phyloP scores from a whole-genome alignment of 176 grass and related monocot genomes.

The Musa troglodytarum region DNA sequence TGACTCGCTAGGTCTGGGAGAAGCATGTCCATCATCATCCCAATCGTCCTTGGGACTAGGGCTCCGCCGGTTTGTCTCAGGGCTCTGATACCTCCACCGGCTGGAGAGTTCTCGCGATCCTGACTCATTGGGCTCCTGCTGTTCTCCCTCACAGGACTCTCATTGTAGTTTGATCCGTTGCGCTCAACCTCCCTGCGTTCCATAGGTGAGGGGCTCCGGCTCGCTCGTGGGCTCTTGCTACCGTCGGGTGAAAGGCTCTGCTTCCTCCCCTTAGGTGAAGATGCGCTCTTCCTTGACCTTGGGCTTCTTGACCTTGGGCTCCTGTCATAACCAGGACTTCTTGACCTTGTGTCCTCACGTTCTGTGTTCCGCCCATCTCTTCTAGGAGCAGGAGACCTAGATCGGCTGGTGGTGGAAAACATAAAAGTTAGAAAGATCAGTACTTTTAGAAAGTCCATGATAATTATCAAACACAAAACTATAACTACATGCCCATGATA shows the following conservation, averaged over 20 bases:
- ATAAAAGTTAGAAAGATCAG: background rate
- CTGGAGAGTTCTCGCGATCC: constrained; percentile 2
- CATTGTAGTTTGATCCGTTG: constrained; percentile 35
- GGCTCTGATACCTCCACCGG: constrained; percentile 31
- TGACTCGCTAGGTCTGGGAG: constrained; percentile 3
- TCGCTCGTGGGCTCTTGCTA: constrained; percentile 38
- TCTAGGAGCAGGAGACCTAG: constrained; percentile 7
- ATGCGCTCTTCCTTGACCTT: constrained; percentile 40
- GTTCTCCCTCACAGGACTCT: constrained; percentile 35
- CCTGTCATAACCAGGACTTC: constrained; percentile 4
- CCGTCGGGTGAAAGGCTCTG: constrained; percentile 45
- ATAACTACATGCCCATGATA: background rate
- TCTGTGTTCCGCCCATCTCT: constrained; percentile 4
- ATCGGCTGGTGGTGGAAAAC: background rate
- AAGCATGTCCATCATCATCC: background rate
- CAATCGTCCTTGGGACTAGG: background rate
- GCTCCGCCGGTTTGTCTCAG: background rate
- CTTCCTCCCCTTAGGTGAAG: constrained; percentile 32
- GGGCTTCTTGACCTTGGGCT: constrained; percentile 3
- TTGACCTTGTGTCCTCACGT: constrained; percentile 1
- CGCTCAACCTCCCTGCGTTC: constrained; percentile 27
- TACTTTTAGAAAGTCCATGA: background rate
- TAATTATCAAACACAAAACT: background rate
- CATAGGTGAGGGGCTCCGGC: constrained; percentile 36
- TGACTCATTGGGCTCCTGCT: constrained; percentile 53